Evolutionary conservation across 1,139 yeast genomes (phyloP).

Genomic region (Suhomyces bribrorum): DNA sequence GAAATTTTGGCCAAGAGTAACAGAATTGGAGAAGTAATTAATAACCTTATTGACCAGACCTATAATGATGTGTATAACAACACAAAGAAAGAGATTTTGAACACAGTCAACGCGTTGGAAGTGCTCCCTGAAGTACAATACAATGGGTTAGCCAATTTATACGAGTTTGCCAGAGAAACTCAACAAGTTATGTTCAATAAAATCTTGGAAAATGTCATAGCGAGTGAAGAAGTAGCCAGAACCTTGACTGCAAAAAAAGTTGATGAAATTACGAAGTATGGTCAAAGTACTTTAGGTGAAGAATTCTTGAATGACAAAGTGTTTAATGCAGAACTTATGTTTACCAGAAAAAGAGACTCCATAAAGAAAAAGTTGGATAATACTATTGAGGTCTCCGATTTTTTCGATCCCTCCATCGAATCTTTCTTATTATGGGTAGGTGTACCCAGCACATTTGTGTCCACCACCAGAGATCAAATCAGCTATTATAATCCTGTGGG

Average conservation of each 20-base stretch:
- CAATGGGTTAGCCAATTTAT: slow-evolving; percentile 62
- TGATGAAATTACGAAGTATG: slow-evolving; percentile 61
- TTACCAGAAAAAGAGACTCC: slow-evolving; percentile 68
- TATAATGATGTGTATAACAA: slow-evolving; percentile 60
- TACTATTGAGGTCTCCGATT: slow-evolving; percentile 64
- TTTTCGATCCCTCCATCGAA: slow-evolving; percentile 73
- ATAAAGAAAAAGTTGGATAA: slow-evolving; percentile 60
- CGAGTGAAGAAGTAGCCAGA: slow-evolving; percentile 72
- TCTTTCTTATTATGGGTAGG: slow-evolving; percentile 52
- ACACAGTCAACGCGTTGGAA: slow-evolving; percentile 55
- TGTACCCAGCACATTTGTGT: slow-evolving; percentile 35
- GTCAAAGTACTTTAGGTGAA: slow-evolving; percentile 57
- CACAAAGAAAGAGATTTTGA: slow-evolving; percentile 55
- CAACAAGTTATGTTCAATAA: slow-evolving; percentile 67
- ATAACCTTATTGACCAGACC: slow-evolving; percentile 60
- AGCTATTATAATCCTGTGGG: slow-evolving; percentile 37
- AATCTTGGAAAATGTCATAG: slow-evolving; percentile 61
- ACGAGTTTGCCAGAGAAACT: slow-evolving; percentile 70
- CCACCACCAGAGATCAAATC: slow-evolving; percentile 32
- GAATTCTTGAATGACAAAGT: slow-evolving; percentile 63
- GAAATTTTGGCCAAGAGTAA: slow-evolving; percentile 53
- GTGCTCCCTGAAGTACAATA: slow-evolving; percentile 52
- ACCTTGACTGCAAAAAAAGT: slow-evolving; percentile 59
- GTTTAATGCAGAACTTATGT: slow-evolving; percentile 83
- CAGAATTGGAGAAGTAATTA: slow-evolving; percentile 59